phyloP scores from a whole-genome alignment of 257 asterid genomes.

The Nicotiana benthamiana region DNA sequence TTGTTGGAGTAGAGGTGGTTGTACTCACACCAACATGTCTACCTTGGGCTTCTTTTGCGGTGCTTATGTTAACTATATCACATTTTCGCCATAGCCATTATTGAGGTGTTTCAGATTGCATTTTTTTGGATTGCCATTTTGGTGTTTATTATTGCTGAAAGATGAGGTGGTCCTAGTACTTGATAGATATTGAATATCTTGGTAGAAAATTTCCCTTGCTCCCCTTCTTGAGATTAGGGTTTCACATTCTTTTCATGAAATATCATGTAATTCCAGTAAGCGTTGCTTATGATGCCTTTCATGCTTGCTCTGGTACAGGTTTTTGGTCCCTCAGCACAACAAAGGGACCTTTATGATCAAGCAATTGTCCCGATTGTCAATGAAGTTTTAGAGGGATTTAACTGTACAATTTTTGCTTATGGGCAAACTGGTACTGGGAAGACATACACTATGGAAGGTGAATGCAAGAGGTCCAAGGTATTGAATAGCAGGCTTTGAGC shows the following conservation, averaged over 20 bases:
- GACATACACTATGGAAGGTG: constrained; percentile 92
- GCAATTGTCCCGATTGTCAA: constrained; percentile 78
- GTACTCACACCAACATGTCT: neutral
- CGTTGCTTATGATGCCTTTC: neutral
- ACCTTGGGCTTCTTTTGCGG: no score
- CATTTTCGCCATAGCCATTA: neutral
- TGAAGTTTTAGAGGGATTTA: constrained; percentile 84
- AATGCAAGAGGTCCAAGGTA: constrained; percentile 82
- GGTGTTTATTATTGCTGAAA: neutral
- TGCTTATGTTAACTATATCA: no score
- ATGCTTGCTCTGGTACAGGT: constrained; percentile 33
- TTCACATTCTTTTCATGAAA: neutral
- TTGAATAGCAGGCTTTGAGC: neutral
- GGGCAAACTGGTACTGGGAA: constrained; percentile 94
- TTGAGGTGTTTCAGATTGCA: neutral
- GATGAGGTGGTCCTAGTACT: neutral
- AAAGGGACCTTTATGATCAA: constrained; percentile 71
- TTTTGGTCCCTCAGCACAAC: constrained; percentile 77
- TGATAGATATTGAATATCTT: neutral
- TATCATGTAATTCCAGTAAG: neutral
- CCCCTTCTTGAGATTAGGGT: neutral
- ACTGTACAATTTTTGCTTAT: constrained; percentile 84
- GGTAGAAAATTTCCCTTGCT: neutral
- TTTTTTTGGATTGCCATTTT: neutral
- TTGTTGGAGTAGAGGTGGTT: no score